phyloP scores from a whole-genome alignment of 192 early-diverging fungal species.

The Coemansia sp. region DNA sequence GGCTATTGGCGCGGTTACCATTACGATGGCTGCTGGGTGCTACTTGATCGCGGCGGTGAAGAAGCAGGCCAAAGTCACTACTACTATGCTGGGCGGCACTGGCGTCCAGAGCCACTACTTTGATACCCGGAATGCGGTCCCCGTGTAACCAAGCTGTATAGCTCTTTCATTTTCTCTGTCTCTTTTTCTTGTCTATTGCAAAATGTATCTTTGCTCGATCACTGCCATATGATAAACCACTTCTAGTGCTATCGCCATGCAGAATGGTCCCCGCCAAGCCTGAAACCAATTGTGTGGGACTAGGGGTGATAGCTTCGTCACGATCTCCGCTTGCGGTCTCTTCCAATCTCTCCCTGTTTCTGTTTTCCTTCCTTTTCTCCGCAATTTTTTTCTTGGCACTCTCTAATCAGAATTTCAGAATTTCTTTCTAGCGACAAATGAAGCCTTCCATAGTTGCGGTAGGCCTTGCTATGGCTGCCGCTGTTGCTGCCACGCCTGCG shows the following conservation, averaged over 20 bases:
- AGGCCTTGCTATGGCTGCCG: conserved; percentile 20
- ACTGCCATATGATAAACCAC: background rate
- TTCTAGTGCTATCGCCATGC: background rate
- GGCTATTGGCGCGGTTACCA: conserved; percentile 45
- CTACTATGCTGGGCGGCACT: conserved; percentile 32
- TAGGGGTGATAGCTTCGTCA: background rate
- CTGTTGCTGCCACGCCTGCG: conserved; percentile 16
- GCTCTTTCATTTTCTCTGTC: background rate
- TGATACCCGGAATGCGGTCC: conserved; percentile 25
- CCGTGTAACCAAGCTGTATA: conserved; percentile 8
- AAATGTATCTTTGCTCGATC: background rate
- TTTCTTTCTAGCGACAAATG: conserved; percentile 4
- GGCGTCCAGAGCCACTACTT: conserved; percentile 29
- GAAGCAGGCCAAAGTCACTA: conserved; percentile 48
- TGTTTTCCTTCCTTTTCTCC: background rate
- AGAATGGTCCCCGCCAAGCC: background rate
- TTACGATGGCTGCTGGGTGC: conserved; percentile 40
- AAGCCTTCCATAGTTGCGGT: conserved; percentile 10
- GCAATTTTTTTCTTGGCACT: background rate
- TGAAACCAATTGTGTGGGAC: background rate
- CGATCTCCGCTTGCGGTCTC: background rate
- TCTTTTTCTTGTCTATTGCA: background rate
- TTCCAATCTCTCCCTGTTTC: background rate
- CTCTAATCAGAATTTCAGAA: too few relatives aligned
- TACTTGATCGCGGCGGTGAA: conserved; percentile 49